Evolutionary conservation across 2,329 filamentous ascomycete species (phyloP), one percentile per base, ranked within the genome.

Genomic region (Venturiaceae sp.): DNA sequence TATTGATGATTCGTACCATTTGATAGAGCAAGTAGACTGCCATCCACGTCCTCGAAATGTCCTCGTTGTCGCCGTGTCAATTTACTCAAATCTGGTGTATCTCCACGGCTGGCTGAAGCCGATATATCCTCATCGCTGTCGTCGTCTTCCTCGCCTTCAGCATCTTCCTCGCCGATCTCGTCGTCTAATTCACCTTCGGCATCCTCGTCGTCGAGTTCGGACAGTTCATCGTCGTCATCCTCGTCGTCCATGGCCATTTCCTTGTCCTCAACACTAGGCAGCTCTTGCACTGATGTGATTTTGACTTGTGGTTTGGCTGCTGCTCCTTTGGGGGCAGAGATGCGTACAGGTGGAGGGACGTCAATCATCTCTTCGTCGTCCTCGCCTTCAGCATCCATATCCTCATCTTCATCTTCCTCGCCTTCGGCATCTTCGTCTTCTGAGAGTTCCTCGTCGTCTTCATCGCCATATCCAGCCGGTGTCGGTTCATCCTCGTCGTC

Each of bases 31-130:
- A 77, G 77, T 64, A 75, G 72, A 61, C 41, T 34, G n/a, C 62
- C 76, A 50, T 72, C 79, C 56, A 66, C 77, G 55, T 84, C 77
- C 57, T 82, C 77, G 41, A 80, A 72, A 57, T 77, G 77, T 2
- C 83, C 83, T 58, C 85, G 75, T 71, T 90, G 86, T 55, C 86
- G 76, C 65, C 85, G 83, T 16, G 86, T 90, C 71, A 88, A 75
- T 66, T 84, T 86, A 68, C 74, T 83, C 26, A 83, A 71, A 66
- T 88, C 84, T 3, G 83, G 83, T 0, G 83, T 85, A 41, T 79
- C 80, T 53, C 74, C 76, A 62, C 81, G 73, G 58, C 80, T 83
- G 53, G 77, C 74, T 56, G 74, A 75, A 47, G 72, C 74, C 5
- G 70, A 77, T 64, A 81, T 80, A 11, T 80, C 79, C 36, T 79